These are phyloP conservation scores for Chlamydomonas asymmetrica DNA, from an alignment of 139 green algal species.

Conservation along the genomic window DNA sequence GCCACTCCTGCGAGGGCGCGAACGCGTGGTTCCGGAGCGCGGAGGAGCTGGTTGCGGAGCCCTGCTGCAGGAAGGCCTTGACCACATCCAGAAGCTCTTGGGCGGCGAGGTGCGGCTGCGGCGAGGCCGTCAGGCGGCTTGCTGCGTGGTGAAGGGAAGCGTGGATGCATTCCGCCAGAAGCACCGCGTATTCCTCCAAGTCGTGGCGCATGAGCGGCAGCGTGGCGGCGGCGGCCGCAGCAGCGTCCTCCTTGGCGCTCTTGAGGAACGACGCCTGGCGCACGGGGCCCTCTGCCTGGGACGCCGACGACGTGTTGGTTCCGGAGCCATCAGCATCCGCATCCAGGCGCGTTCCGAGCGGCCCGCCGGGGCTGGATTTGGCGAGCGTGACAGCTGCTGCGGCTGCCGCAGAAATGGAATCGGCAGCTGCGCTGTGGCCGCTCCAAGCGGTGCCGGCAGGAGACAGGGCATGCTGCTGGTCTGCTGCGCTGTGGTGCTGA, in stretches of 20 bases:
- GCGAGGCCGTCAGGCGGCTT: neutral
- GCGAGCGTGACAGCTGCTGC: neutral
- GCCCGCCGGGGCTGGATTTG: neutral
- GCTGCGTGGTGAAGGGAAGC: neutral
- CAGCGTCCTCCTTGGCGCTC: neutral
- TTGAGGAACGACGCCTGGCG: neutral
- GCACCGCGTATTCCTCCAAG: neutral
- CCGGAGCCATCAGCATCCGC: neutral
- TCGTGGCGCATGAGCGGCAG: slow-evolving; percentile 11
- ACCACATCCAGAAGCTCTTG: slow-evolving; percentile 1
- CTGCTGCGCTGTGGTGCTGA: neutral
- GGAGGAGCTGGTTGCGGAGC: neutral
- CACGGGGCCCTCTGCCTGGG: too few relatives aligned
- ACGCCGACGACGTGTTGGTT: too few relatives aligned
- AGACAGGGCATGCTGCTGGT: neutral
- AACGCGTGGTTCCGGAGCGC: slow-evolving; percentile 19
- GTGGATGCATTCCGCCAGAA: slow-evolving; percentile 21
- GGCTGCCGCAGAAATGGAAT: neutral
- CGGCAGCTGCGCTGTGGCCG: neutral
- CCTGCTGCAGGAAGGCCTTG: slow-evolving; percentile 7
- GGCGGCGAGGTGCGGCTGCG: neutral
- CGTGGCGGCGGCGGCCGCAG: neutral
- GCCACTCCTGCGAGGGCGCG: slow-evolving; percentile 1
- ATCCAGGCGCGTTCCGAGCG: neutral
- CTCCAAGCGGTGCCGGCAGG: neutral